These are phyloP conservation scores for Alternaria ethzedia DNA, from an alignment of 2,329 filamentous ascomycete species.

Conservation along the genomic window DNA sequence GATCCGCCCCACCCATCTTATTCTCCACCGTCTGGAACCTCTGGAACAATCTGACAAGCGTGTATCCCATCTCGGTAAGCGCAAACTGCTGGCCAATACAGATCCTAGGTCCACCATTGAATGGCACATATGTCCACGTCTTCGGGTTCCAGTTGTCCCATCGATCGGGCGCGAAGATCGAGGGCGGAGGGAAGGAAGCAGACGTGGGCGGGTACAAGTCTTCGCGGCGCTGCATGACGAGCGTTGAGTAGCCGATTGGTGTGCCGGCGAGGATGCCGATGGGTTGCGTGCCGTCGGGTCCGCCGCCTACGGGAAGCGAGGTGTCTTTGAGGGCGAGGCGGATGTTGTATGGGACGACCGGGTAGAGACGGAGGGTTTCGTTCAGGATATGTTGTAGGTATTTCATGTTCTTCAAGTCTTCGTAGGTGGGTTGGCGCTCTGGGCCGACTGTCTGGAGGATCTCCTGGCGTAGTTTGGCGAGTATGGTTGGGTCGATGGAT, in stretches of 20 bases:
- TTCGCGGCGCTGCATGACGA: conserved; percentile 57
- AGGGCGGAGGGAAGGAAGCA: conserved; percentile 50
- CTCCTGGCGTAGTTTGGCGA: conserved; percentile 73
- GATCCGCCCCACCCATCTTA: conserved; percentile 43
- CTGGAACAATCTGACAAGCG: conserved; percentile 55
- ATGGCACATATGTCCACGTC: conserved; percentile 57
- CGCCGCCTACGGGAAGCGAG: conserved; percentile 57
- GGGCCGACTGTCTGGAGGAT: conserved; percentile 72
- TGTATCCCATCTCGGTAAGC: conserved; percentile 59
- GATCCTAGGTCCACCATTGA: conserved; percentile 58
- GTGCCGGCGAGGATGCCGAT: conserved; percentile 54
- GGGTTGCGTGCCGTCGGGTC: conserved; percentile 52
- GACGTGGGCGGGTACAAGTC: conserved; percentile 56
- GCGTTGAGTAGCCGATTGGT: conserved; percentile 55
- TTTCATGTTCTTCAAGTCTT: conserved; percentile 85
- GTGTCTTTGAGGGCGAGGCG: conserved; percentile 56
- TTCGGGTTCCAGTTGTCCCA: conserved; percentile 59
- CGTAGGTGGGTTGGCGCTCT: conserved; percentile 68
- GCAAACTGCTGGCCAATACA: conserved; percentile 61
- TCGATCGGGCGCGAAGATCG: conserved; percentile 56
- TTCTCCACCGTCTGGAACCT: conserved; percentile 52
- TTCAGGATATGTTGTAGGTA: conserved; percentile 60
- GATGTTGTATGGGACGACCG: conserved; percentile 59
- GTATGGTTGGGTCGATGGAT: conserved; percentile 69
- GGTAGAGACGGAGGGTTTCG: conserved; percentile 54